A percentile compares a stretch with the other conserved stretches of the same genome.
Evolutionary conservation across 139 green algal genomes (phyloP).

Genomic region (Medakamo hakoo): DNA sequence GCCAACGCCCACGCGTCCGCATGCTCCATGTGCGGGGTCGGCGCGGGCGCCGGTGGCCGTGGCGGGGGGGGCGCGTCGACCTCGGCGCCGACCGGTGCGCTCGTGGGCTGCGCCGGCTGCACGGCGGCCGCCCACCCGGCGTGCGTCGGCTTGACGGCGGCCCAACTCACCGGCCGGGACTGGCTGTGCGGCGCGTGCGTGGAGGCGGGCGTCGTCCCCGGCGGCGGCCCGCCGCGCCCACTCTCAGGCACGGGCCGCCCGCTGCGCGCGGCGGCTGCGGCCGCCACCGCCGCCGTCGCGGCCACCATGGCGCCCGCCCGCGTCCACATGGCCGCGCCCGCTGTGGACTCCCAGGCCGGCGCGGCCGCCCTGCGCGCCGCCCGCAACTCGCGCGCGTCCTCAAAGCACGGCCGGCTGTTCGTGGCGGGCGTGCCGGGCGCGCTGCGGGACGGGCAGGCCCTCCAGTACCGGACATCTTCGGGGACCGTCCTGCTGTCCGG

Average conservation of each 20-base stretch:
- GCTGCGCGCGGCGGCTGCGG: constrained; percentile 4
- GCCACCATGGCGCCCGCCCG: background rate
- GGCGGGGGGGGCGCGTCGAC: constrained; percentile 17
- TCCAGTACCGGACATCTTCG: constrained; percentile 12
- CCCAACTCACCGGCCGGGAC: constrained; percentile 24
- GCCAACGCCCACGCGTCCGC: too few species aligned
- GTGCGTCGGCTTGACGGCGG: constrained; percentile 14
- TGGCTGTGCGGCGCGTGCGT: constrained; percentile 19
- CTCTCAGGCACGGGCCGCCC: background rate
- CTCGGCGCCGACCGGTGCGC: constrained; percentile 14
- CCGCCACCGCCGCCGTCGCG: background rate
- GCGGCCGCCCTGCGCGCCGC: constrained; percentile 3
- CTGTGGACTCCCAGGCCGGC: background rate
- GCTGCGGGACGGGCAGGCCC: constrained; percentile 20
- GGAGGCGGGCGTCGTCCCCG: background rate
- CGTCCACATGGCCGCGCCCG: constrained; percentile 18
- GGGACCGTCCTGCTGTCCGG: constrained; percentile 42
- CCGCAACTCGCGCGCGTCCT: constrained; percentile 23
- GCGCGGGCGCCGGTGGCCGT: constrained; percentile 12
- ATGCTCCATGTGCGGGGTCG: background rate
- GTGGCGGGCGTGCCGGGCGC: constrained; percentile 23
- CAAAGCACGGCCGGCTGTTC: constrained; percentile 62
- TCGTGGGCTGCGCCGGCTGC: constrained; percentile 35
- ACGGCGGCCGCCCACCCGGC: constrained; percentile 17
- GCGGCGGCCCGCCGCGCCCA: background rate